Evolutionary conservation across 1,284 basidiomycete genomes (phyloP).

Genomic region (Tylopilus sp.): DNA sequence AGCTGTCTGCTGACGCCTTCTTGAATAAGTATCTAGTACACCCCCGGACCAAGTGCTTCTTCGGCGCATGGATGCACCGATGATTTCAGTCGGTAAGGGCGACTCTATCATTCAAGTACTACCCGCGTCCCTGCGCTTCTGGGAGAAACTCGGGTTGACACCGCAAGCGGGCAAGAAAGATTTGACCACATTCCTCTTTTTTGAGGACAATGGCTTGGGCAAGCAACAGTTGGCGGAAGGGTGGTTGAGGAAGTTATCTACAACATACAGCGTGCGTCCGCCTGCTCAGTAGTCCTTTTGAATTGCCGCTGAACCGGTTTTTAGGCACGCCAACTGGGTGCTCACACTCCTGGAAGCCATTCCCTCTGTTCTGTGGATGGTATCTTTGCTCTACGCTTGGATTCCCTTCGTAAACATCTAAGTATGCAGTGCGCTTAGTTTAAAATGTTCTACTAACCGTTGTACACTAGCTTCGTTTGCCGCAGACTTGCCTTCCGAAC

Average conservation of each 20-base stretch:
- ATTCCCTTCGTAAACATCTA: slow-evolving; percentile 64
- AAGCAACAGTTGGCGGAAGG: slow-evolving; percentile 45
- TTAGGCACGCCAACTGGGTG: slow-evolving; percentile 63
- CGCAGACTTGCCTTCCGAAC: slow-evolving; percentile 41
- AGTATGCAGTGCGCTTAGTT: slow-evolving; percentile 38
- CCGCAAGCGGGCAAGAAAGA: slow-evolving; percentile 72
- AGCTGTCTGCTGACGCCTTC: slow-evolving; percentile 1
- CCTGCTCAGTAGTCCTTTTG: neutral
- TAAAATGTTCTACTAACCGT: slow-evolving; percentile 4
- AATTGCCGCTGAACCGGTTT: slow-evolving; percentile 9
- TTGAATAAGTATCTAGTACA: neutral
- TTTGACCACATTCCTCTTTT: slow-evolving; percentile 63
- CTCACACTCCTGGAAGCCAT: slow-evolving; percentile 51
- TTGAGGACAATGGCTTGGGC: slow-evolving; percentile 56
- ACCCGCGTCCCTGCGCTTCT: slow-evolving; percentile 70
- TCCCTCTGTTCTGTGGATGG: slow-evolving; percentile 50
- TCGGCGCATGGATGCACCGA: slow-evolving; percentile 51
- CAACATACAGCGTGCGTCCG: slow-evolving; percentile 58
- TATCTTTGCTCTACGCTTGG: slow-evolving; percentile 59
- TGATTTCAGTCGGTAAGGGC: slow-evolving; percentile 61
- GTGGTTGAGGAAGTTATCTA: slow-evolving; percentile 59
- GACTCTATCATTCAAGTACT: slow-evolving; percentile 62
- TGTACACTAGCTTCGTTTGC: slow-evolving; percentile 49
- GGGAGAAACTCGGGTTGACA: slow-evolving; percentile 76
- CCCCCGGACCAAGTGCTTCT: slow-evolving; percentile 23